These are phyloP conservation scores for Fusarium sp. DNA, from an alignment of 2,329 filamentous ascomycete genomes.

Conservation along the genomic window DNA sequence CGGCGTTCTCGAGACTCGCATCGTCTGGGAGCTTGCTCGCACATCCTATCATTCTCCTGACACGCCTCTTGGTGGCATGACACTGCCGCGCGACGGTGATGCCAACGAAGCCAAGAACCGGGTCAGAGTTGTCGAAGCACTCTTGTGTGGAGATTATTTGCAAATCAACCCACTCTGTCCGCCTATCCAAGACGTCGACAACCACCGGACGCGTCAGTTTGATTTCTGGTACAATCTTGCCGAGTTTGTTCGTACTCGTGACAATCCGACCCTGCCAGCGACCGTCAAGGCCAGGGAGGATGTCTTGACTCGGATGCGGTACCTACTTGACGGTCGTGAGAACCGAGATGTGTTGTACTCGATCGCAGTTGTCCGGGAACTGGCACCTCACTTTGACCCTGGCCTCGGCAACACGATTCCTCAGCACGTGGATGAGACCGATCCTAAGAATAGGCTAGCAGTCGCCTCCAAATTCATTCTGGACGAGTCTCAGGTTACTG, in stretches of 20 bases:
- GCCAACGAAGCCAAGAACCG: conserved; percentile 77
- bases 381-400: conserved; percentile 76
- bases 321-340: conserved; percentile 83
- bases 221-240: conserved; percentile 89
- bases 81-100: conserved; percentile 70
- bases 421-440: conserved; percentile 76
- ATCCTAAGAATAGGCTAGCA: conserved; percentile 76
- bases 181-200: conserved; percentile 66
- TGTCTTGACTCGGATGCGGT: conserved; percentile 76
- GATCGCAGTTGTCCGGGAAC: conserved; percentile 83
- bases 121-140: conserved; percentile 81
- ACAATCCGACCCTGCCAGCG: conserved; percentile 65
- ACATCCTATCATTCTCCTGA: conserved; percentile 61
- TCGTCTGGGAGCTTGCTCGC: conserved; percentile 73
- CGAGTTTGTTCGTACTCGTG: conserved; percentile 73
- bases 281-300: conserved; percentile 73
- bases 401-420: conserved; percentile 71
- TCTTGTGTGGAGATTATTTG: conserved; percentile 82
- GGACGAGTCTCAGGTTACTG: conserved; percentile 73
- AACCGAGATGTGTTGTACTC: conserved; percentile 94
- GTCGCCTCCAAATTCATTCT: conserved; percentile 80
- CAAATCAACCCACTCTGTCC: conserved; percentile 69
- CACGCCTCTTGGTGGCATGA: conserved; percentile 50
- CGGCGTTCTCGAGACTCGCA: conserved; percentile 69
- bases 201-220: conserved; percentile 73